phyloP scores from a whole-genome alignment of 352 stramenopile species.

The Thalassiosira mediterranea region DNA sequence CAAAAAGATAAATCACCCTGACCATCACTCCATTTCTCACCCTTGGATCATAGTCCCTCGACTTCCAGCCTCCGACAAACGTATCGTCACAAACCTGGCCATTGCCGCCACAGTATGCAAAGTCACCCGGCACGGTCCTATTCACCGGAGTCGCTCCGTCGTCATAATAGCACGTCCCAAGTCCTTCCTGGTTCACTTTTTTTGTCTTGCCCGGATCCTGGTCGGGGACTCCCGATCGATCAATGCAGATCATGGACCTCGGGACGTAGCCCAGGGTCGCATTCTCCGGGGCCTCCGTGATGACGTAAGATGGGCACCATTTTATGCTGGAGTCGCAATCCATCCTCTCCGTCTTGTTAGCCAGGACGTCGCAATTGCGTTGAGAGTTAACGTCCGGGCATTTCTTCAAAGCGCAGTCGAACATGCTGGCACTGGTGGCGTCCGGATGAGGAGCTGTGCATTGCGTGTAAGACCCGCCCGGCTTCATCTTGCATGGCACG shows the following conservation, averaged over 20 bases:
- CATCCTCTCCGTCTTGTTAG: not conserved
- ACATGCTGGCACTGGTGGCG: too few relatives aligned
- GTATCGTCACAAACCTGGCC: constrained; percentile 21
- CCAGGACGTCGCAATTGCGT: not conserved
- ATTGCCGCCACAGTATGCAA: constrained; percentile 29
- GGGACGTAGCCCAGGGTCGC: constrained; percentile 43
- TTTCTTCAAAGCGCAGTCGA: constrained; percentile 15
- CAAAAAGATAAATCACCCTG: too few relatives aligned
- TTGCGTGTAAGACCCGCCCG: constrained; percentile 27
- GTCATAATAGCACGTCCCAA: constrained; percentile 14
- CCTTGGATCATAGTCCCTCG: constrained; percentile 44
- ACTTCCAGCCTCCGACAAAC: constrained; percentile 43
- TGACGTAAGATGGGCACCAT: constrained; percentile 13
- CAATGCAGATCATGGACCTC: constrained; percentile 32
- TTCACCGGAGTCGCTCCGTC: constrained; percentile 18
- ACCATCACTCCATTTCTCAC: too few relatives aligned
- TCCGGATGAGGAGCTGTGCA: too few relatives aligned
- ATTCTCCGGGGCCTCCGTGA: constrained; percentile 5
- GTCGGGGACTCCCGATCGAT: constrained; percentile 24
- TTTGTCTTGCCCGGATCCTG: constrained; percentile 30
- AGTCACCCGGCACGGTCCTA: constrained; percentile 13
- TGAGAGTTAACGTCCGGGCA: constrained; percentile 26
- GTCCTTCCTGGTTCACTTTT: constrained; percentile 6
- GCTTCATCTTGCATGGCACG: constrained; percentile 18
- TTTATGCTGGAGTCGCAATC: constrained; percentile 25